Conservation (phyloP, 2,329 filamentous ascomycete species). For the Monilinia laxa region DNA sequence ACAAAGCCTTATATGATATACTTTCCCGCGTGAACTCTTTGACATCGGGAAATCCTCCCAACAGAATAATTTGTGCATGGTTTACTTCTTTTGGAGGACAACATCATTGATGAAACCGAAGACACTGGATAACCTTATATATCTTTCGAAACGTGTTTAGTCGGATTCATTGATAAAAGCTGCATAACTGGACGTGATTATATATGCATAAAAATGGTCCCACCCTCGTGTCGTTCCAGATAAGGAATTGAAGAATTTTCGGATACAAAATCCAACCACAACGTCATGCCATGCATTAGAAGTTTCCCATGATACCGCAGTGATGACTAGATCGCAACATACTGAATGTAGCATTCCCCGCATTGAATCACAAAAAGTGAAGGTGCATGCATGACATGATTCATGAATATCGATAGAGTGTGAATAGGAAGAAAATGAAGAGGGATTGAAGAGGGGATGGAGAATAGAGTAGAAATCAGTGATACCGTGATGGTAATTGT, state of each 20-base stretch:
- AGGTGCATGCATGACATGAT: neutral
- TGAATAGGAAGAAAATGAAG: neutral
- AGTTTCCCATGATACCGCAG: neutral
- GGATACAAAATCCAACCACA: neutral
- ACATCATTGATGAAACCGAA: neutral
- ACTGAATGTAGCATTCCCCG: neutral
- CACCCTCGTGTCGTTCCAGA: neutral
- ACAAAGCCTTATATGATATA: conserved; percentile 6
- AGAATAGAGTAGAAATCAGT: too few relatives aligned
- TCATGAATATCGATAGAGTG: too few relatives aligned
- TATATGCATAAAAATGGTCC: neutral
- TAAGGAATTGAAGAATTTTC: neutral
- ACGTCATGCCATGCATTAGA: neutral
- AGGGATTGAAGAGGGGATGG: too few relatives aligned
- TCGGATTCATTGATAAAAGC: neutral
- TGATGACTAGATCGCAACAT: neutral
- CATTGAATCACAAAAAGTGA: neutral
- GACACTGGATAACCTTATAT: neutral
- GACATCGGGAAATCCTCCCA: neutral
- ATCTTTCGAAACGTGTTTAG: neutral
- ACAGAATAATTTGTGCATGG: neutral
- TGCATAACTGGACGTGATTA: conserved; percentile 1
- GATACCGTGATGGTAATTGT: too few relatives aligned
- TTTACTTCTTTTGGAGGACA: neutral
- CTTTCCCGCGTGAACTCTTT: neutral